Conservation (phyloP, 2,329 filamentous ascomycete genomes). For the Coniochaeta sp. region DNA sequence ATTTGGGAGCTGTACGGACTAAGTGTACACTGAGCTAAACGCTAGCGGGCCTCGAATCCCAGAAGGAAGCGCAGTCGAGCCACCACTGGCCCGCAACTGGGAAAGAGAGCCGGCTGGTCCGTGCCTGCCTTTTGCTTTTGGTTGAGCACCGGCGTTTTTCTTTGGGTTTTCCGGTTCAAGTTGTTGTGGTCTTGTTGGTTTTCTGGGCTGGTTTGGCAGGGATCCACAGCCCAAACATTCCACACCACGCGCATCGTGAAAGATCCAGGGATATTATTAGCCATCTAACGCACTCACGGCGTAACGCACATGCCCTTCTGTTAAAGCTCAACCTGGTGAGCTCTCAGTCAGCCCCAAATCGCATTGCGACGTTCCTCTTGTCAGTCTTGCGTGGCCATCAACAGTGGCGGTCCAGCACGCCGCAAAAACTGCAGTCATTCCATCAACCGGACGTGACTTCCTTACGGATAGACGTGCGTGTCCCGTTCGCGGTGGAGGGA, state of each 20-base stretch:
- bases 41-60: not conserved
- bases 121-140: not conserved
- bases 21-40: not conserved
- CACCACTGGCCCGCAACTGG: not conserved
- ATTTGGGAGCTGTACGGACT: not conserved
- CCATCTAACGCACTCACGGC: not conserved
- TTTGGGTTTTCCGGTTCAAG: not conserved
- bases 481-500: no score
- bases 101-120: not conserved
- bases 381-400: not conserved
- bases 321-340: not conserved
- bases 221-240: not conserved
- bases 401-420: not conserved
- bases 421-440: not conserved
- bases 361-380: not conserved
- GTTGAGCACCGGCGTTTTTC: not conserved
- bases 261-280: no score
- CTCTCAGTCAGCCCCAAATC: not conserved
- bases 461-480: no score
- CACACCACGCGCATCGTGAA: not conserved
- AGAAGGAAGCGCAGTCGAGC: not conserved
- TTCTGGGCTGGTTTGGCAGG: not conserved
- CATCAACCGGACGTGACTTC: not conserved
- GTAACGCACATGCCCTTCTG: not conserved
- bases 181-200: not conserved